Percentiles rank a stretch among this genome's conserved stretches.
Evolutionary conservation across 345 rosid species (phyloP).

Genomic region (Cardiospermum halicacabum): DNA sequence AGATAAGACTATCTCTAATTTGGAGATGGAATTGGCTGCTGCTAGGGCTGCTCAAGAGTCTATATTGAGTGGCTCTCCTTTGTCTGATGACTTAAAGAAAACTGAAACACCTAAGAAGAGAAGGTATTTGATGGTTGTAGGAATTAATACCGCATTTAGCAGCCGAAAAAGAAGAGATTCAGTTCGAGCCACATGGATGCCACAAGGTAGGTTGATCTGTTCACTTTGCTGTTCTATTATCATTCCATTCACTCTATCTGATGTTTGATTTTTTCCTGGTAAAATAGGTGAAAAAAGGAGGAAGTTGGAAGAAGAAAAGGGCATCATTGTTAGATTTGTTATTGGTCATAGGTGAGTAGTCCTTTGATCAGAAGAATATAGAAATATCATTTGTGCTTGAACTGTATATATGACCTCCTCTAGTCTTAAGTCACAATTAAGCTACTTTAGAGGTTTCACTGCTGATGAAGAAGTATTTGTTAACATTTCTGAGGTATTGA

Average conservation of each 20-base stretch:
- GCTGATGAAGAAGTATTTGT: background rate
- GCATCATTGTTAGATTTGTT: conserved; percentile 79
- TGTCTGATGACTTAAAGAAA: conserved; percentile 47
- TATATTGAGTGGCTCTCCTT: conserved; percentile 62
- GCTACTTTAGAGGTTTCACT: background rate
- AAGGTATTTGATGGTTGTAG: conserved; percentile 81
- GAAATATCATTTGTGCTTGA: background rate
- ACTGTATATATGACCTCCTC: background rate
- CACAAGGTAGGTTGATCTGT: conserved; percentile 55
- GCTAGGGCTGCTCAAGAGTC: conserved; percentile 83
- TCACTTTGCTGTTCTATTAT: background rate
- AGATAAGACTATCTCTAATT: conserved; percentile 88
- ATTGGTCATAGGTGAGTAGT: conserved; percentile 77
- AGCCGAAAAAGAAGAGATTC: conserved; percentile 95
- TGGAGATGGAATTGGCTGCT: conserved; percentile 98
- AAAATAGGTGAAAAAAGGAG: conserved; percentile 73
- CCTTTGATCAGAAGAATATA: background rate
- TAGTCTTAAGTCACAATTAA: background rate
- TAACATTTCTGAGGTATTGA: background rate
- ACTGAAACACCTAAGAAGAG: conserved; percentile 41
- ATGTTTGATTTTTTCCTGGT: conserved; percentile 8
- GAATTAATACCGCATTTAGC: conserved; percentile 94
- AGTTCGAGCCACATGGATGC: conserved; percentile 94
- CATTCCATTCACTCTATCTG: conserved; percentile 3
- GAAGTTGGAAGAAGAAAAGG: conserved; percentile 90